Conservation (phyloP, 352 stramenopile species). For the Stramenopiles sp. region DNA sequence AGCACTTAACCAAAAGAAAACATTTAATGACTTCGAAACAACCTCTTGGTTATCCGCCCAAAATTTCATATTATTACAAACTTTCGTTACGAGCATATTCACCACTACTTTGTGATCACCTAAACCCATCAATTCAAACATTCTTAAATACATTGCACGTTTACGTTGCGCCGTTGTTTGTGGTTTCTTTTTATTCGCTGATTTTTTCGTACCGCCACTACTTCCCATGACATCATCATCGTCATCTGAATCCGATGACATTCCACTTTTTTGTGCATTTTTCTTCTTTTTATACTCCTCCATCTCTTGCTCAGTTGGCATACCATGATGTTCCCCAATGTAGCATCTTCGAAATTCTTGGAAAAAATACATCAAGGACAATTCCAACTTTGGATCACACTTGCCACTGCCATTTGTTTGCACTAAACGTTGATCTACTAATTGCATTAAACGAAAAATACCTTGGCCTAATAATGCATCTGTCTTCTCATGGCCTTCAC, state of each 20-base stretch:
- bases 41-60: conserved; percentile 87
- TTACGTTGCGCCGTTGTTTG: neutral
- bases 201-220: conserved; percentile 13
- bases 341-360: conserved; percentile 73
- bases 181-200: conserved; percentile 78
- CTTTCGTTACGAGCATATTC: conserved; percentile 95
- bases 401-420: conserved; percentile 44
- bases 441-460: conserved; percentile 80
- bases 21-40: conserved; percentile 76
- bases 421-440: conserved; percentile 80
- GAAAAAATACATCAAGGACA: conserved; percentile 88
- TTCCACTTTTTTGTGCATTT: neutral
- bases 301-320: conserved; percentile 36
- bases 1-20: conserved; percentile 89
- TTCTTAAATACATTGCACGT: conserved; percentile 59
- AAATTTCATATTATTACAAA: conserved; percentile 96
- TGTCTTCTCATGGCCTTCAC: conserved; percentile 76
- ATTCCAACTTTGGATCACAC: conserved; percentile 73
- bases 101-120: conserved; percentile 87
- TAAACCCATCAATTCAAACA: conserved; percentile 91
- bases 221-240: conserved; percentile 30
- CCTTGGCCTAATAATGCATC: conserved; percentile 83
- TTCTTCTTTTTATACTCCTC: neutral
- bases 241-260: conserved; percentile 22
- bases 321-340: conserved; percentile 62